A percentile compares a stretch with the other conserved stretches of the same genome.
phyloP scores from a whole-genome alignment of 2,329 filamentous ascomycete species.

The Reticulascus tulasneorum region DNA sequence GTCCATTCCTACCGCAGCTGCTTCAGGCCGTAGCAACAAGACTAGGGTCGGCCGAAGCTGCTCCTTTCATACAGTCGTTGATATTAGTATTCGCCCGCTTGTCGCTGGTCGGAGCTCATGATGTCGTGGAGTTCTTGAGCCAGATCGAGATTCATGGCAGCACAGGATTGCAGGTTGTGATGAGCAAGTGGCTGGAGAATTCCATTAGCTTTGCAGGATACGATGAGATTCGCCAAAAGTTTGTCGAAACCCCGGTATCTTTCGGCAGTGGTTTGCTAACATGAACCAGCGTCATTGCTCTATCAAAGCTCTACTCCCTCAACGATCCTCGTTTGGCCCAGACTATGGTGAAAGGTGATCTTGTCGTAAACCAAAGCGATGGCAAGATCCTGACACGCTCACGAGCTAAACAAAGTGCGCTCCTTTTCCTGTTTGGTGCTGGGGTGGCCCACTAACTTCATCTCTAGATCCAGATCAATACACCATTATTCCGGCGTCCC shows the following conservation, averaged over 20 bases:
- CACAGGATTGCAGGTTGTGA: constrained; percentile 82
- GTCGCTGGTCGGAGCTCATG: constrained; percentile 76
- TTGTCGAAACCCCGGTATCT: constrained; percentile 33
- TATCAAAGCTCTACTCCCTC: constrained; percentile 86
- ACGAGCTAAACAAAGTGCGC: constrained; percentile 74
- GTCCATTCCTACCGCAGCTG: constrained; percentile 84
- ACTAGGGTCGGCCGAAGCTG: constrained; percentile 75
- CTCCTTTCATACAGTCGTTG: constrained; percentile 90
- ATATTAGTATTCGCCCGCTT: constrained; percentile 93
- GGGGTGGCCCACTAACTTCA: constrained; percentile 18
- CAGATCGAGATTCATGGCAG: constrained; percentile 75
- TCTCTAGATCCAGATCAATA: constrained; percentile 76
- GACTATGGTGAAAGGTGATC: constrained; percentile 85
- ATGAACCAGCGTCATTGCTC: constrained; percentile 71
- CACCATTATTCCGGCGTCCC: constrained; percentile 78
- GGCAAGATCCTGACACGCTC: constrained; percentile 87
- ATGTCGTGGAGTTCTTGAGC: constrained; percentile 88
- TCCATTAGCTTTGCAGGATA: constrained; percentile 97
- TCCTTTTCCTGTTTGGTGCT: constrained; percentile 6
- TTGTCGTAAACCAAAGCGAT: constrained; percentile 71
- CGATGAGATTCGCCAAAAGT: constrained; percentile 96
- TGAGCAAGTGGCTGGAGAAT: constrained; percentile 96
- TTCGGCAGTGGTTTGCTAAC: neutral
- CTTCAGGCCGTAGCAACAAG: constrained; percentile 84
- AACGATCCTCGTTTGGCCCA: constrained; percentile 76